Evolutionary conservation across 1,284 basidiomycete species (phyloP).

Genomic region (Cryptococcus jaspeensis): DNA sequence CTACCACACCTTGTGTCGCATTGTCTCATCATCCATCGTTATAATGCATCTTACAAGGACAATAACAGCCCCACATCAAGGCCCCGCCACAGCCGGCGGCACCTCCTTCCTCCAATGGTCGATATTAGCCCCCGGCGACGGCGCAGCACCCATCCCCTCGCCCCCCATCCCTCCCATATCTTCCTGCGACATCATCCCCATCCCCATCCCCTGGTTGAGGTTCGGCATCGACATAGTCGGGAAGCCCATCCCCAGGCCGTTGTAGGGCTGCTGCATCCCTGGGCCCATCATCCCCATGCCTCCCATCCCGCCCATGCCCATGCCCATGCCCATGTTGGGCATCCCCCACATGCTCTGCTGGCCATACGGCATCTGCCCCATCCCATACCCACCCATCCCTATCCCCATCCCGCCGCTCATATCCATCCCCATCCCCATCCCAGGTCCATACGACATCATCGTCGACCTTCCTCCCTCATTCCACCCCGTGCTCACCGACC

Average conservation of each 20-base stretch:
- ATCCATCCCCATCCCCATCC: slow-evolving; percentile 7
- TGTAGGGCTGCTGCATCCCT: neutral
- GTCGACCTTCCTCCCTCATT: neutral
- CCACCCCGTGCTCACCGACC: neutral
- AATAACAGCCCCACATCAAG: too few relatives aligned
- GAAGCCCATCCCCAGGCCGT: neutral
- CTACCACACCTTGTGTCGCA: too few relatives aligned
- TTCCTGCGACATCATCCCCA: neutral
- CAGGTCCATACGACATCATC: slow-evolving; percentile 1
- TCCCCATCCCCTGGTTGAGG: neutral
- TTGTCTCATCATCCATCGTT: too few relatives aligned
- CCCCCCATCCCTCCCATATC: neutral
- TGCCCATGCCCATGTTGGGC: slow-evolving; percentile 1
- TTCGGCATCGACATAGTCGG: slow-evolving; percentile 5
- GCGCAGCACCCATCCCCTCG: neutral
- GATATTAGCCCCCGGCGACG: slow-evolving; percentile 20
- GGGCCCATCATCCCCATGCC: slow-evolving; percentile 1
- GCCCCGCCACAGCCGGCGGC: slow-evolving; percentile 4
- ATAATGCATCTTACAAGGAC: too few relatives aligned
- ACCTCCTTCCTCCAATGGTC: slow-evolving; percentile 38
- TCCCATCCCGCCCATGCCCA: slow-evolving; percentile 12
- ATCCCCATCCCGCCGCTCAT: slow-evolving; percentile 3
- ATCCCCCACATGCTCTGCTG: neutral
- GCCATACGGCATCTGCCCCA: neutral
- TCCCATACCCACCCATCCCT: neutral